Base-by-base conservation (phyloP, 805 yeast species). In the Metschnikowia lochheadii region DNA sequence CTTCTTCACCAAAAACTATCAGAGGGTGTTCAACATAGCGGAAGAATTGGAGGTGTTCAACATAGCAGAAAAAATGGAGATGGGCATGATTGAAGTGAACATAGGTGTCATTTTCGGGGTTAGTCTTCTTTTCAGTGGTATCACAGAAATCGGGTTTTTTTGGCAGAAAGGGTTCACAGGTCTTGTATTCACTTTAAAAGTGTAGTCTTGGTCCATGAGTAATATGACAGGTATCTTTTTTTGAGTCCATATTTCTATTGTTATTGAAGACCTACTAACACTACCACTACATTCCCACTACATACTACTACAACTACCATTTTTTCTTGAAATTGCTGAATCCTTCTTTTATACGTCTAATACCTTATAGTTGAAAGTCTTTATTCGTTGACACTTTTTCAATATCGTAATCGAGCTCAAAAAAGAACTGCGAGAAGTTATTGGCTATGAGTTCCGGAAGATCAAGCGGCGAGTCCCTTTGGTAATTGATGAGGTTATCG, bases 11-110 rank as follows among this genome's bases (percentile, higher is more conserved):
- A 64, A 72, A 48, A 78, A 84, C 64, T 64, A 82, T 49, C 63
- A 72, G 44, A 75, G 83, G 44, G 72, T 83, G 7, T 76, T 83
- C 66, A 72, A 77, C 49, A 80, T 85, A 7, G 83, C 87, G 33
- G 90, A 85, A 66, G 80, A 74, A 23, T 72, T 88, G 47, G 82
- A 88, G 56, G 81, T 77, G 26, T 18, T 18, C 20, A 18, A 18
- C 20, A 18, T 2, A 18, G 20, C 3, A 32, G 90, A 85, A 66
- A 80, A 74, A 23, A 72, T 88, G 47, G 81, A 88, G 56, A 81
- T 77, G 29, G 96, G 95, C 43, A 88, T 88, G 95, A 78, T 88
- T 48, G 94, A 94, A 39, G 83, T 81, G 50, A 88, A 88, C 68
- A 81, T 89, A 10, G 94, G 94, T 29, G 69, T 79, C 10, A 79